Base-by-base conservation (phyloP, 257 asterid species). In the Solanum piurae region DNA sequence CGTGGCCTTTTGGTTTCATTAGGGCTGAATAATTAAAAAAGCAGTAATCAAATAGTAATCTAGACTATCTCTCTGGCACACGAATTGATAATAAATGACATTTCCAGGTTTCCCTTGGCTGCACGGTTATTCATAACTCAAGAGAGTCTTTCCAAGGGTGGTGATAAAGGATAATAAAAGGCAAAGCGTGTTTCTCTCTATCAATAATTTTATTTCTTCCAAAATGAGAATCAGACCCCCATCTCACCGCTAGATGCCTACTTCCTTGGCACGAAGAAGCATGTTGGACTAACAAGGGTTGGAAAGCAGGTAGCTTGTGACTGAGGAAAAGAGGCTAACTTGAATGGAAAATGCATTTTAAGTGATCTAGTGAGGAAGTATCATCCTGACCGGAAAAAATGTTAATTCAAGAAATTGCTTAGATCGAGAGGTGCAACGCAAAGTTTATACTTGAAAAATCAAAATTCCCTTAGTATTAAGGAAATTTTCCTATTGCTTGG, bases 1-100 rank as follows among this genome's bases (percentile, higher is more conserved):
- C 93, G 92, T 9, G 99, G 97, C 92, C 86, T 95, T 86, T 93
- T 93, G 77, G 91, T 93, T 91, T 97, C 99, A 88, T 94, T 96
- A 77, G 99, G 97, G 75, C 99, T 95, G 93, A 40, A 90, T 66
- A 69, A 84, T 88, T 62, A 58, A 75, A 89, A 84, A 49, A 11
- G 74, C 44, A 84, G 37, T 5, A 82, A 87, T 77, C 71, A 76
- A 84, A 87, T 76, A 64, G 86, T 86, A 89, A 75, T n/a, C 20
- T 27, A 72, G 72, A 82, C 46, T 31, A 23, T 68, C 69, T 82
- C 69, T 82, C 29, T 9, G 42, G 38, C 68, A 82, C 42, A 82
- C 27, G 7, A 49, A 82, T 49, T 82, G 69, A 49, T 49, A 82
- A 82, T 46, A 82, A 49, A 49, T 13, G 66, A 29, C 44, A 82